Evolutionary conservation across 192 early-diverging fungal species (phyloP).

Genomic region (Chytriomyces confervae): DNA sequence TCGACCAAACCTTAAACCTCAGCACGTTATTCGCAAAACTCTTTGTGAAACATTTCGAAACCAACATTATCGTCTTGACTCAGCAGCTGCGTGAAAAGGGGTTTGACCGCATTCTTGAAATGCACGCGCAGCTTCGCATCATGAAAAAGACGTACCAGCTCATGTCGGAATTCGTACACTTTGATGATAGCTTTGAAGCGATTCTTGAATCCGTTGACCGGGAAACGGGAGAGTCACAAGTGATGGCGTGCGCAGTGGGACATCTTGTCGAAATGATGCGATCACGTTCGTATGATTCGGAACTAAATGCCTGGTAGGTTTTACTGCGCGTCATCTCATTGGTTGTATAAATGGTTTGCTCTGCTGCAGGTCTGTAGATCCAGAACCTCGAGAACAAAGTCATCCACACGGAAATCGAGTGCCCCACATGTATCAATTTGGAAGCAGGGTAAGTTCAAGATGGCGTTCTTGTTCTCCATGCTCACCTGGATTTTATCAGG

Average conservation of each 20-base stretch:
- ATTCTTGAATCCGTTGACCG: conserved; percentile 45
- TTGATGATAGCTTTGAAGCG: conserved; percentile 44
- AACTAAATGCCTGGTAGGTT: too few species aligned
- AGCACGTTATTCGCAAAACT: conserved; percentile 44
- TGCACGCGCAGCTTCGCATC: conserved; percentile 50
- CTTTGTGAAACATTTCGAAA: conserved; percentile 50
- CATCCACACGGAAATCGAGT: too few species aligned
- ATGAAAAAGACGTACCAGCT: conserved; percentile 46
- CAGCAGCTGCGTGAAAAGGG: conserved; percentile 51
- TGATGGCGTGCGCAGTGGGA: conserved; percentile 34
- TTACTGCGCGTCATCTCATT: too few species aligned
- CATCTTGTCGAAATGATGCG: too few species aligned
- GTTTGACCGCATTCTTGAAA: conserved; percentile 49
- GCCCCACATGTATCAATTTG: too few species aligned
- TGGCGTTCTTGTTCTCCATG: too few species aligned
- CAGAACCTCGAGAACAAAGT: too few species aligned
- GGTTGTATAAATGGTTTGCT: too few species aligned
- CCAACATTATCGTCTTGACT: conserved; percentile 54
- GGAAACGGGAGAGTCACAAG: conserved; percentile 47
- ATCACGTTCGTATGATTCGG: too few species aligned
- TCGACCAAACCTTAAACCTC: conserved; percentile 55
- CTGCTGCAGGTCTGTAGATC: too few species aligned
- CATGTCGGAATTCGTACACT: conserved; percentile 37
- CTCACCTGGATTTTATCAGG: too few species aligned
- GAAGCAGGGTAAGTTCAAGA: too few species aligned